These are phyloP conservation scores for Stachybotrys chlorohalonatus DNA, from an alignment of 2,329 filamentous ascomycete species.

Conservation along the genomic window DNA sequence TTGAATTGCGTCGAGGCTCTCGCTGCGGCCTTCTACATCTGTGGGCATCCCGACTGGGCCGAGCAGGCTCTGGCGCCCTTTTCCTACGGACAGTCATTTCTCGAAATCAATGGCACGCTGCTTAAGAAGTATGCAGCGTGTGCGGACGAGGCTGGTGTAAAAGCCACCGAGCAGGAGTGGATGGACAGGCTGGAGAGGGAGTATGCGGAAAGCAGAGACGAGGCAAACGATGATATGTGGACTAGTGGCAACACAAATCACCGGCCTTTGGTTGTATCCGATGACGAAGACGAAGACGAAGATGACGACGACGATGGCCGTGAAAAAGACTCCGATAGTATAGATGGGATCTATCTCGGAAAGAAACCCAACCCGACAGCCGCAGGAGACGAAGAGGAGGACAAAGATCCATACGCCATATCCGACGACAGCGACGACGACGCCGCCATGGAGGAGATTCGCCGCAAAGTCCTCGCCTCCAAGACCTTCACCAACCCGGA, in stretches of 20 bases:
- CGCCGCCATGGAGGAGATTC: conserved; percentile 81
- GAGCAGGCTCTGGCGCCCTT: conserved; percentile 75
- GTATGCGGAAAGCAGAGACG: conserved; percentile 69
- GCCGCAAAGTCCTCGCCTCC: conserved; percentile 81
- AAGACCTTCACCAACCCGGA: conserved; percentile 62
- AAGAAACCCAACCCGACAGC: conserved; percentile 22
- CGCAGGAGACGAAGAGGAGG: conserved; percentile 31
- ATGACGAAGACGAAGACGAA: conserved; percentile 43
- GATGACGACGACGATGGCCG: conserved; percentile 37
- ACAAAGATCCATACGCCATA: conserved; percentile 62
- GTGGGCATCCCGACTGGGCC: conserved; percentile 86
- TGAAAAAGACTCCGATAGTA: conserved; percentile 32
- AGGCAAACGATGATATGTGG: conserved; percentile 71
- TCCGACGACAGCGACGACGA: conserved; percentile 77
- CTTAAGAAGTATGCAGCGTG: conserved; percentile 81
- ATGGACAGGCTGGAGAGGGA: conserved; percentile 83
- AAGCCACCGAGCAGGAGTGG: conserved; percentile 80
- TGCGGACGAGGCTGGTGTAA: conserved; percentile 70
- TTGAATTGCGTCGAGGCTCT: conserved; percentile 94
- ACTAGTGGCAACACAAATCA: conserved; percentile 83
- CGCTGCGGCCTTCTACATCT: conserved; percentile 88
- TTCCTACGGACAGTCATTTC: conserved; percentile 77
- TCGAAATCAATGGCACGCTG: conserved; percentile 81
- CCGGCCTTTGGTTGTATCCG: conserved; percentile 41
- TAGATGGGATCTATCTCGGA: conserved; percentile 53